A percentile compares a stretch with the other conserved stretches of the same genome.
phyloP scores from a whole-genome alignment of 257 asterid genomes.

The Jaltomata sinuosa region DNA sequence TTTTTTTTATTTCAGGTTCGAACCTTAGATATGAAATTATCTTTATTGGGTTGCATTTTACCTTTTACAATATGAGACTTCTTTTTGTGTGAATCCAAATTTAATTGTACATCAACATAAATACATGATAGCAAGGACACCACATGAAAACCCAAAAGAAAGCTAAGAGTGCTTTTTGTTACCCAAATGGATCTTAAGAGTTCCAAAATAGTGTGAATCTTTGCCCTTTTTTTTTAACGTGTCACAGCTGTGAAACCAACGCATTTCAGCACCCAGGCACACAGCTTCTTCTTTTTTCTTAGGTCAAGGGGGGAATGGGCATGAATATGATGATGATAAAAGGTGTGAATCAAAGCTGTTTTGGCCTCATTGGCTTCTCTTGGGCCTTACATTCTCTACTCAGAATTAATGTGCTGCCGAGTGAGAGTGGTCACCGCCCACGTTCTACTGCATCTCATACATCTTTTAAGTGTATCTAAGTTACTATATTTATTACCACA shows the following conservation, averaged over 20 bases:
- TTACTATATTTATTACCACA: neutral
- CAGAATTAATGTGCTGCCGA: neutral
- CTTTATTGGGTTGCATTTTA: too few species aligned
- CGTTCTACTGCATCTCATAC: neutral
- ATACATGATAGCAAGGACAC: accelerated
- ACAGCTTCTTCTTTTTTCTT: neutral
- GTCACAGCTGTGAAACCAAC: neutral
- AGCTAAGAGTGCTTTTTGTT: neutral
- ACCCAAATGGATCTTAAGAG: neutral
- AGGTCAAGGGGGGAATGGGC: neutral
- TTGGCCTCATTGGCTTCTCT: neutral
- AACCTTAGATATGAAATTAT: too few species aligned
- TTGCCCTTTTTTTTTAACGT: neutral
- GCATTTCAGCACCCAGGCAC: neutral
- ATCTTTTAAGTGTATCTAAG: neutral
- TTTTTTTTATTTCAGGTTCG: too few species aligned
- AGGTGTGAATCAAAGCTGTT: neutral
- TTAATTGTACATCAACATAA: neutral
- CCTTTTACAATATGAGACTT: too few species aligned
- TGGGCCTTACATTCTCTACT: neutral
- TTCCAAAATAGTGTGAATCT: neutral
- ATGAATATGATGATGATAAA: neutral
- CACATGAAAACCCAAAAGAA: neutral
- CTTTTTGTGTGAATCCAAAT: neutral
- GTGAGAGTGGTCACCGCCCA: neutral